Evolutionary conservation across 140 eudicot species (phyloP).

Genomic region (Senecio squalidus): DNA sequence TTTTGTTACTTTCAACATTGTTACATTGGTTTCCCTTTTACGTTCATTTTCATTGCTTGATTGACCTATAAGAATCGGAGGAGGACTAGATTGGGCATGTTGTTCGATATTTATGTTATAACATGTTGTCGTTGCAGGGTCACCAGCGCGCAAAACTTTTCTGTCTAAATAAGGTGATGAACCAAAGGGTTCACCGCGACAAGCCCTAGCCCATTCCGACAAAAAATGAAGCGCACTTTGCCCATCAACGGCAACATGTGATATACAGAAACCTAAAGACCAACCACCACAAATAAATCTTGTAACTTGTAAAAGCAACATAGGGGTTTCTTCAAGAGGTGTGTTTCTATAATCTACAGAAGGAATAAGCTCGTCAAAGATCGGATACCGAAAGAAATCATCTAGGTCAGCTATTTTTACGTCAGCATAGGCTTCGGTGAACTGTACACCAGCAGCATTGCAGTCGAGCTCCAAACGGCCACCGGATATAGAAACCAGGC

Average conservation of each 20-base stretch:
- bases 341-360: slow-evolving; percentile 31
- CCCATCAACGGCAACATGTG: slow-evolving; percentile 50
- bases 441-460: slow-evolving; percentile 36
- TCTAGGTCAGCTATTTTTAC: slow-evolving; percentile 32
- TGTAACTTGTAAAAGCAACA: slow-evolving; percentile 43
- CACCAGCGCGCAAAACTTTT: slow-evolving; percentile 25
- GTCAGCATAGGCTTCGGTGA: slow-evolving; percentile 33
- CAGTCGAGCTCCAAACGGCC: slow-evolving; percentile 52
- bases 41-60: slow-evolving; percentile 22
- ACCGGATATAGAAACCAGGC: slow-evolving; percentile 29
- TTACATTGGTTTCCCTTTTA: slow-evolving; percentile 9
- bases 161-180: slow-evolving; percentile 35
- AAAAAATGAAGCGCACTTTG: slow-evolving; percentile 56
- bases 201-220: slow-evolving; percentile 51
- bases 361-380: slow-evolving; percentile 33
- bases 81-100: slow-evolving; percentile 22
- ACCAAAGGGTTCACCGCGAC: slow-evolving; percentile 44
- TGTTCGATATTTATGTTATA: background rate
- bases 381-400: slow-evolving; percentile 30
- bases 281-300: slow-evolving; percentile 52
- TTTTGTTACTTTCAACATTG: slow-evolving; percentile 24
- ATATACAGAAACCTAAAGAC: slow-evolving; percentile 32
- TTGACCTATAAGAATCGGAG: slow-evolving; percentile 30
- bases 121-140: slow-evolving; percentile 17
- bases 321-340: slow-evolving; percentile 36